Conservation (phyloP, 164 flowering plant genomes). For the Akebia trifoliata region DNA sequence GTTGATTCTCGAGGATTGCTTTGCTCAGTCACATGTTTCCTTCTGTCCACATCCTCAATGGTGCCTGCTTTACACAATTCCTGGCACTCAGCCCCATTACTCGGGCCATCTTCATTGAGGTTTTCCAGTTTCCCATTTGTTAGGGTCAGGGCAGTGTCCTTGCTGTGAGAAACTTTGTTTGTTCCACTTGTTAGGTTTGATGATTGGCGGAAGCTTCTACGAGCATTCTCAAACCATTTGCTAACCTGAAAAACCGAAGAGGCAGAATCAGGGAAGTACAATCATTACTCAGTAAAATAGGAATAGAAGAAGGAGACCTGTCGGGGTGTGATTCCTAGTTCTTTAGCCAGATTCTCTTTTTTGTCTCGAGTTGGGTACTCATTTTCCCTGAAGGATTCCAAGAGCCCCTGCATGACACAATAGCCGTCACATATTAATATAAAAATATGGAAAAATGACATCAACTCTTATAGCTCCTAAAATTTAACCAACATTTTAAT, state of each 20-base stretch:
- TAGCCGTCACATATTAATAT: background rate
- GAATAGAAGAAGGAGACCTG: slow-evolving; percentile 40
- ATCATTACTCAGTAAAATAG: background rate
- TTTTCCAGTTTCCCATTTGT: background rate
- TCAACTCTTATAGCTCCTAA: background rate
- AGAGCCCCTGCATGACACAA: slow-evolving; percentile 56
- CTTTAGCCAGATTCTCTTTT: slow-evolving; percentile 55
- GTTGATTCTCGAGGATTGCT: background rate
- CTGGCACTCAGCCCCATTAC: background rate
- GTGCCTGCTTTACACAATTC: background rate
- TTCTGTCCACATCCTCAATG: background rate
- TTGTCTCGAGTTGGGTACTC: slow-evolving; percentile 58
- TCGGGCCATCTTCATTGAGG: background rate
- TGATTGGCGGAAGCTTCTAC: slow-evolving; percentile 54
- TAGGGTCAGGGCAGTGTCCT: background rate
- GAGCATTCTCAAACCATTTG: slow-evolving; percentile 85
- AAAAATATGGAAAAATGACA: background rate
- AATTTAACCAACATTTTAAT: background rate
- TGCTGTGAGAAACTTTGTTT: slow-evolving; percentile 11
- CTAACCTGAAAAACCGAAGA: slow-evolving; percentile 39
- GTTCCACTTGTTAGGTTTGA: slow-evolving; percentile 8
- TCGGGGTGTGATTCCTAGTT: slow-evolving; percentile 45
- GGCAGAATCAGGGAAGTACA: background rate
- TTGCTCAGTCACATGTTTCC: background rate
- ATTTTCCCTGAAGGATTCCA: slow-evolving; percentile 48